These are phyloP conservation scores for Hevea brasiliensis DNA, from an alignment of 345 rosid genomes.

Conservation along the genomic window DNA sequence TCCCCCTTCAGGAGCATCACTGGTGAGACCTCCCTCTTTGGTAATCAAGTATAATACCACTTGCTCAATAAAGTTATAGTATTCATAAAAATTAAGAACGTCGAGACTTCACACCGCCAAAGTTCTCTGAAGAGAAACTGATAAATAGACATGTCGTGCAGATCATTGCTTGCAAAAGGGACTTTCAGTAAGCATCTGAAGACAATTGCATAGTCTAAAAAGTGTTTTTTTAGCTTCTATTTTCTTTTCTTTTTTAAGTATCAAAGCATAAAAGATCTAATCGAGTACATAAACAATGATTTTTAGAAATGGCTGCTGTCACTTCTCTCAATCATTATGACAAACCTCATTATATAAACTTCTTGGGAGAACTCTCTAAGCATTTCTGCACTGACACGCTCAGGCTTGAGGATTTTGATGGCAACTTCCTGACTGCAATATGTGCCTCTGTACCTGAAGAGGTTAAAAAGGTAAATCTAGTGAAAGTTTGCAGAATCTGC, in stretches of 20 bases:
- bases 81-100: not conserved
- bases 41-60: not conserved
- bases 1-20: not conserved
- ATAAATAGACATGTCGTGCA: not conserved
- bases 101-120: not conserved
- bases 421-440: conserved; percentile 98
- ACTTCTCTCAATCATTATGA: conserved; percentile 12
- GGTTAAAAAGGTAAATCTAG: conserved; percentile 17
- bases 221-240: not conserved
- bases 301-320: not conserved
- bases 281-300: not conserved
- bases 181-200: conserved; percentile 1
- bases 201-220: not conserved
- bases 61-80: not conserved
- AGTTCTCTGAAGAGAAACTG: not conserved
- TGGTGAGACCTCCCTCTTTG: not conserved
- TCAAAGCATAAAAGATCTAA: not conserved
- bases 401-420: conserved; percentile 83
- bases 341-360: conserved; percentile 93
- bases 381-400: conserved; percentile 70
- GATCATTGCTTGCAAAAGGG: not conserved
- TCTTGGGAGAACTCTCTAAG: conserved; percentile 90
- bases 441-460: conserved; percentile 73
- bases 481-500: conserved; percentile 7
- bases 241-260: not conserved